Conservation (phyloP, 352 stramenopile species). For the Thalassiosira allenii region DNA sequence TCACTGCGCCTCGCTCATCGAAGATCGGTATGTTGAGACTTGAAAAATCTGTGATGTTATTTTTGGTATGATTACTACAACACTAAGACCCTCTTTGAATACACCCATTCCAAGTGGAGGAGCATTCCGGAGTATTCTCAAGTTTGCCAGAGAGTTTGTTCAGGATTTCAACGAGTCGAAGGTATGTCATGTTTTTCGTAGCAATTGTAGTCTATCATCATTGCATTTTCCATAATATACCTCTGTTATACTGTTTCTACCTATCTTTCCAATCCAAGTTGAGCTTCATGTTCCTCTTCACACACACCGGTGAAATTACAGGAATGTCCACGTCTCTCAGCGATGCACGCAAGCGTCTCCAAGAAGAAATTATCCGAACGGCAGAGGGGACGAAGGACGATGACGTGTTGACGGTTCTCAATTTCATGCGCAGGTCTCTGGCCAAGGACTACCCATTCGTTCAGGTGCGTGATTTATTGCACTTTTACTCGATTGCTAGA, state of each 20-base stretch:
- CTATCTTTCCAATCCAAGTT: conserved; percentile 28
- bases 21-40: too few species aligned
- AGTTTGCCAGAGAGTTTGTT: conserved; percentile 66
- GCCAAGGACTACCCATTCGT: conserved; percentile 67
- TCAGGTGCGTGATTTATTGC: too few species aligned
- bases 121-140: conserved; percentile 62
- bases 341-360: conserved; percentile 38
- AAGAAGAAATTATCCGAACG: conserved; percentile 64
- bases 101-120: too few species aligned
- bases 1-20: conserved; percentile 69
- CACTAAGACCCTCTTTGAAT: too few species aligned
- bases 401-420: conserved; percentile 57
- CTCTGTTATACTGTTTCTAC: not conserved
- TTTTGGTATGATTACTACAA: too few species aligned
- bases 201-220: not conserved
- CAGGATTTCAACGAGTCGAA: conserved; percentile 63
- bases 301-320: conserved; percentile 64
- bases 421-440: conserved; percentile 58
- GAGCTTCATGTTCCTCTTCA: conserved; percentile 76
- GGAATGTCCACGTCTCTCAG: conserved; percentile 40
- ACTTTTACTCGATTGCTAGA: too few species aligned
- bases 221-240: not conserved
- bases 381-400: conserved; percentile 49
- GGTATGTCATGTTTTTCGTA: conserved; percentile 3
- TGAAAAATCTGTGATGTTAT: too few species aligned